phyloP scores from a whole-genome alignment of 768 basidiomycete genomes.

The Neoboletus magnificus region DNA sequence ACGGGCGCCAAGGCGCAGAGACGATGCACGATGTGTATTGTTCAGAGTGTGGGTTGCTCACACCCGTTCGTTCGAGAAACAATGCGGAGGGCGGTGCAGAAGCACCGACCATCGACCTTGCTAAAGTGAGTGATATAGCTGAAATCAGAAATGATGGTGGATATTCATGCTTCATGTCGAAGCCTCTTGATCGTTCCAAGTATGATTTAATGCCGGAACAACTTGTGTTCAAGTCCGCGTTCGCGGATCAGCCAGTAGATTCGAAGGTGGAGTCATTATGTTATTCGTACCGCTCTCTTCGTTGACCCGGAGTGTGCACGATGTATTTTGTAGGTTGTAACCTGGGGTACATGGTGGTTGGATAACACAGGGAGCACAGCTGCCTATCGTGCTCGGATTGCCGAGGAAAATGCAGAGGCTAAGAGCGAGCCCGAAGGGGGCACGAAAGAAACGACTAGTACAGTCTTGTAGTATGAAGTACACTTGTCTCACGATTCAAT shows the following conservation, averaged over 20 bases:
- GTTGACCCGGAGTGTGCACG: background rate
- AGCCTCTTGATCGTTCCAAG: background rate
- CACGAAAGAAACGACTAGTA: background rate
- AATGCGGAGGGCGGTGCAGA: conserved; percentile 10
- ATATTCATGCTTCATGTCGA: background rate
- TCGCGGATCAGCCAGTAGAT: background rate
- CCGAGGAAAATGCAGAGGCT: background rate
- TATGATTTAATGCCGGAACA: background rate
- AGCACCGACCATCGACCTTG: conserved; percentile 5
- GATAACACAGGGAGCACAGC: background rate
- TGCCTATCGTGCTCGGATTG: background rate
- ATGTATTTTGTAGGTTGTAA: background rate
- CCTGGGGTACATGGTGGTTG: background rate
- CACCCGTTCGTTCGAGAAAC: conserved; percentile 1
- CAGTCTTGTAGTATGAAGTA: background rate
- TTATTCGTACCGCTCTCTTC: background rate
- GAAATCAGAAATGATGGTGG: background rate
- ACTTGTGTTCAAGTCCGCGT: background rate
- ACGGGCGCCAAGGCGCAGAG: conserved; percentile 10
- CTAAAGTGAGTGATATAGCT: background rate
- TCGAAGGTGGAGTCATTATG: background rate
- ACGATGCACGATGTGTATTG: conserved; percentile 14
- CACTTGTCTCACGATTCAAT: background rate
- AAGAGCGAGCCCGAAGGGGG: background rate
- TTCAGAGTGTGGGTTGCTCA: conserved; percentile 12